Evolutionary conservation across 1,284 basidiomycete genomes (phyloP), one percentile per base, ranked within the genome.

Genomic region (Leucoagaricus sp.): DNA sequence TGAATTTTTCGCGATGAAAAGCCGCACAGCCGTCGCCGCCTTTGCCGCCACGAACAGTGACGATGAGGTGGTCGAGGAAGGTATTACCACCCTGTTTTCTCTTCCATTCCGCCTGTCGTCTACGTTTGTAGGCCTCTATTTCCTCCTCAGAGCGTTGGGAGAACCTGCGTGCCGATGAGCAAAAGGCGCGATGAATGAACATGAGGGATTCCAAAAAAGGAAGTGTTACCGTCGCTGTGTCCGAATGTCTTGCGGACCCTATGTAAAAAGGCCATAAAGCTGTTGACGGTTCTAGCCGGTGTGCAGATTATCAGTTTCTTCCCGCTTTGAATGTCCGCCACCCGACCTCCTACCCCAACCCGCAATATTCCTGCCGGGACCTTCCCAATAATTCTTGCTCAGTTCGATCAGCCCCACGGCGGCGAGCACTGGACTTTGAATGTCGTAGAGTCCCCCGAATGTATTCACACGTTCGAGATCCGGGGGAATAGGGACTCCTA

Each of bases 21-120:
- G 91, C 90, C 13, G 88, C 87, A 60, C 91, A 91, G 17, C 93
- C 93, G 53, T 92, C 77, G 0, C 93, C 91, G 21, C 94, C 94
- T 67, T 82, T 87, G 45, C 93, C 93, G 66, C 82, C 92, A 53
- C 89, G 81, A 25, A 94, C 78, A 28, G 85, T 87, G 13, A 95
- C 79, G 40, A 92, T 77, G 52, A 91, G 74, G 67, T 93, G 84
- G 73, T 96, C 93, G 12, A 94, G 79, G 66, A 94, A 95, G 2
- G 81, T 77, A 64, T 91, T 65, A 58, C 90, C 89, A 49, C 78
- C 75, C 70, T 91, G 89, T 61, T 82, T 78, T 52, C 89, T 78
- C 69, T 91, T 91, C 81, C 89, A 90, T 63, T 91, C 89, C 9
- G 87, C 85, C 66, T 80, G 82, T 26, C 84, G 74, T 54, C 69